Base-by-base conservation (phyloP, 177 flowering plant species). In the Vitis hybrid region DNA sequence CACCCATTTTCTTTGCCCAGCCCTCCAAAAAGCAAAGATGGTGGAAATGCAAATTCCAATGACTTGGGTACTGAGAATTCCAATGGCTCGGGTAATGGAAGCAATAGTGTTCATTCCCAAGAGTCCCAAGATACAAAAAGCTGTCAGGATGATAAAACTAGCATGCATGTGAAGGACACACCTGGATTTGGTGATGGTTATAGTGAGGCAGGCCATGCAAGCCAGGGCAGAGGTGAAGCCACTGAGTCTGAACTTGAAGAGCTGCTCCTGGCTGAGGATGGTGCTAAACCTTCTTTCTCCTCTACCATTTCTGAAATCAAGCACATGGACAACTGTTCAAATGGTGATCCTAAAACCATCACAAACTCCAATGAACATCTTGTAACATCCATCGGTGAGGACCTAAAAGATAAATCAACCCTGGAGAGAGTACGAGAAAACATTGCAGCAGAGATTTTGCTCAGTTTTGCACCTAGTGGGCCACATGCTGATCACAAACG, bases 391-490 rank as follows among this genome's bases (percentile, higher is more conserved):
- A 69, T 54, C 45, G 60, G 59, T 48, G 69, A 69, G 39, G 60
- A 64, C 6, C 48, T 48, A 9, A 53, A 65, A 10, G 61, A 50
- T 12, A 56, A 62, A 67, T 34, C 59, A 19, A 57, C 57, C 31
- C 9, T 57, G 72, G 29, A 68, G 59, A 65, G 59, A 31, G 71
- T 61, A 61, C 50, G 52, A 16, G 74, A 75, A 63, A 75, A 64
- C 63, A 71, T 71, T 56, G 74, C 74, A 14, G 78, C 78, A 39
- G 68, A 67, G 60, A 75, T 75, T 56, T 58, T 75, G 65, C 78
- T 75, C 29, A 67, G 71, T 63, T 63, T 75, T 75, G 68, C 64
- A 34, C 71, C 74, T 3, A 26, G 62, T 63, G 34, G 45, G 59
- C 59, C 72, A n/a, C 39, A 16, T 10, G 29, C 11, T 50, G 52